Percentiles rank a stretch among this genome's conserved stretches.
These are phyloP conservation scores for Exophiala phaeomuriformis DNA, from an alignment of 2,329 filamentous ascomycete species.

Conservation along the genomic window DNA sequence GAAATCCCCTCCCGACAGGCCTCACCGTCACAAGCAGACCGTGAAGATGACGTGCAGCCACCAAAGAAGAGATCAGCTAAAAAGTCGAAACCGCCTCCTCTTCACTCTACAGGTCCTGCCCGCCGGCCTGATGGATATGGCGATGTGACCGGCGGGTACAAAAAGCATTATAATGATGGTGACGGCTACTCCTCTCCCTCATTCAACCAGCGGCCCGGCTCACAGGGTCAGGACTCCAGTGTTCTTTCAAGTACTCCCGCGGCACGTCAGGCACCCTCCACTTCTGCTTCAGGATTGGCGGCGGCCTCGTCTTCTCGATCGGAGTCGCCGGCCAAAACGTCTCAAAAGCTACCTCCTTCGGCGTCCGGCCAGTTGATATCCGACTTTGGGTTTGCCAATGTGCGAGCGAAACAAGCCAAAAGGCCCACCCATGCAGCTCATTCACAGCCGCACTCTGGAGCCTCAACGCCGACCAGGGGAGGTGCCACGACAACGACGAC, in stretches of 20 bases:
- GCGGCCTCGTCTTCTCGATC: slow-evolving; percentile 39
- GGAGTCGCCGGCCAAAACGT: slow-evolving; percentile 34
- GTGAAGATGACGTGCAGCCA: slow-evolving; percentile 24
- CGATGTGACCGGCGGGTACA: slow-evolving; percentile 62
- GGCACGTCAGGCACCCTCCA: slow-evolving; percentile 39
- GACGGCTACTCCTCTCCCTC: background rate
- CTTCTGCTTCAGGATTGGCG: slow-evolving; percentile 28
- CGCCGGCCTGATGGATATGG: slow-evolving; percentile 59
- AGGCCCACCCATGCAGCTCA: slow-evolving; percentile 45
- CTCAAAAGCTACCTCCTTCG: slow-evolving; percentile 52
- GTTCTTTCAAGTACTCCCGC: slow-evolving; percentile 48
- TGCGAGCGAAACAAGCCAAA: slow-evolving; percentile 51
- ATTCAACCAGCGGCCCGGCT: slow-evolving; percentile 45
- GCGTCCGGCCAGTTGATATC: slow-evolving; percentile 75
- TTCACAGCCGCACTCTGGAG: slow-evolving; percentile 50
- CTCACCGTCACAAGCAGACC: background rate
- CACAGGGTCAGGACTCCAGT: slow-evolving; percentile 41
- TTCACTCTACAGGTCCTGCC: slow-evolving; percentile 56
- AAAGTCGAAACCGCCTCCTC: slow-evolving; percentile 50
- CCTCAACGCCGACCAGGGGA: slow-evolving; percentile 60
- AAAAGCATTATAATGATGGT: slow-evolving; percentile 54
- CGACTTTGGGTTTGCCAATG: slow-evolving; percentile 54
- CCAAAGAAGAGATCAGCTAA: slow-evolving; percentile 40
- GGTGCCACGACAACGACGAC: slow-evolving; percentile 39
- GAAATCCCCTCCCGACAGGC: slow-evolving; percentile 16